These are phyloP conservation scores for Penicillium sp. DNA, from an alignment of 2,329 filamentous ascomycete species.

Conservation along the genomic window DNA sequence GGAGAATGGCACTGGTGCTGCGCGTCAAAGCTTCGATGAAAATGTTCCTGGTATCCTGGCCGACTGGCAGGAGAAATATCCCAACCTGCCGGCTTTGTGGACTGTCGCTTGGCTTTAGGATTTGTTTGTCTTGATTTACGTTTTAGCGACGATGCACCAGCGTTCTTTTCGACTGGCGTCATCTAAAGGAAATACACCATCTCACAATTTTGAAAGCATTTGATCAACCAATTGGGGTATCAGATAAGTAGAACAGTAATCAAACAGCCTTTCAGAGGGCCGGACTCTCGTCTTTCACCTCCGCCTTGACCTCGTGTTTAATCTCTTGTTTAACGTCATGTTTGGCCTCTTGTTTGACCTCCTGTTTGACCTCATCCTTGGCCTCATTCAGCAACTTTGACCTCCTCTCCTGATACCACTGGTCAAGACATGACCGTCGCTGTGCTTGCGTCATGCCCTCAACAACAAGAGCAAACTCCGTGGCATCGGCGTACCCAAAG, in stretches of 20 bases:
- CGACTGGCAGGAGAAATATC: conserved; percentile 94
- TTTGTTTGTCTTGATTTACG: conserved; percentile 20
- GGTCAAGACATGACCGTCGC: conserved; percentile 73
- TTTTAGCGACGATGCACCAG: not conserved
- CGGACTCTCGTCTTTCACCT: not conserved
- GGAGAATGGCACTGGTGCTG: conserved; percentile 66
- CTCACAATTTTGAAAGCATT: not conserved
- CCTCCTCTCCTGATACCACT: conserved; percentile 73
- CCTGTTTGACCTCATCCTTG: not conserved
- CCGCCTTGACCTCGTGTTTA: not conserved
- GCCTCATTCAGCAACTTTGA: conserved; percentile 40
- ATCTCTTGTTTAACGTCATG: not conserved
- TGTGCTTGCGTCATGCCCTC: conserved; percentile 88
- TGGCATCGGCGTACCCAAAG: conserved; percentile 73
- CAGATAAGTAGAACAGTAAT: not conserved
- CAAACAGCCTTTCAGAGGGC: not conserved
- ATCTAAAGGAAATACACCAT: conserved; percentile 2
- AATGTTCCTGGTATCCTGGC: conserved; percentile 88
- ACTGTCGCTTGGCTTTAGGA: conserved; percentile 87
- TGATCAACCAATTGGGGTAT: conserved; percentile 2
- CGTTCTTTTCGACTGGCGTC: not conserved
- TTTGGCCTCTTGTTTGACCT: conserved; percentile 3
- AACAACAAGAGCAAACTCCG: conserved; percentile 85
- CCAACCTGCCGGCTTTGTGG: conserved; percentile 87
- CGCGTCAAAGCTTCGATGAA: conserved; percentile 82